Base-by-base conservation (phyloP, 305 asterid genomes). In the Plantago coronopus region DNA sequence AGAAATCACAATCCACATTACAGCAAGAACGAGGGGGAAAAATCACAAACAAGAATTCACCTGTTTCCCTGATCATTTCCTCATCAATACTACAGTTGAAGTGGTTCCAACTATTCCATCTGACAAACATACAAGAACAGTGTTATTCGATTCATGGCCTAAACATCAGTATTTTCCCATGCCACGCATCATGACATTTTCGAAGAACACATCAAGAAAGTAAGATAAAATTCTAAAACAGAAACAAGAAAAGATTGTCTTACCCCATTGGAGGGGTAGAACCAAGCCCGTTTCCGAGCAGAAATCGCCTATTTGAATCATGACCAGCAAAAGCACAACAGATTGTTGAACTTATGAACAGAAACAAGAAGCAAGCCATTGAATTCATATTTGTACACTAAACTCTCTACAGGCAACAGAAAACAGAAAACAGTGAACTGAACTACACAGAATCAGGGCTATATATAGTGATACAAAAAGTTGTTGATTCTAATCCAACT, bases 81-180 rank as follows among this genome's bases (percentile, higher is more conserved):
- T 90, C 96, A 71, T 85, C 87, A 57, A 90, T 67, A 9, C 62
- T 55, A 65, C 97, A 90, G 29, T 27, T 53, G 67, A 90, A 87
- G 67, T 85, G 94, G 61, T 90, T 90, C 96, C 97, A 90, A 65
- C 94, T 85, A 73, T 83, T 90, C 96, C 97, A 90, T 72, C 95
- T 83, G 69, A n/a, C 40, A 64, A 37, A 38, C 14, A 27, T 27
- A 1, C 34, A 0, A 2, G 7, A 27, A 27, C 34, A 27, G n/a
- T n/a, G n/a, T n/a, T n/a, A n/a, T n/a, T n/a, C 7, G 34, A 27
- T 27, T 27, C 34, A 27, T 3, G 34, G 34, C 34, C 4, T 1
- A 27, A 27, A 27, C 34, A 27, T 27, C 34, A 27, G 34, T 8
- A 27, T 27, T 27, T 8, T 27, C 7, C 34, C 34, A 5, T 27